phyloP scores from a whole-genome alignment of 371 early-diverging fungal genomes.

The Mucor mucedo region DNA sequence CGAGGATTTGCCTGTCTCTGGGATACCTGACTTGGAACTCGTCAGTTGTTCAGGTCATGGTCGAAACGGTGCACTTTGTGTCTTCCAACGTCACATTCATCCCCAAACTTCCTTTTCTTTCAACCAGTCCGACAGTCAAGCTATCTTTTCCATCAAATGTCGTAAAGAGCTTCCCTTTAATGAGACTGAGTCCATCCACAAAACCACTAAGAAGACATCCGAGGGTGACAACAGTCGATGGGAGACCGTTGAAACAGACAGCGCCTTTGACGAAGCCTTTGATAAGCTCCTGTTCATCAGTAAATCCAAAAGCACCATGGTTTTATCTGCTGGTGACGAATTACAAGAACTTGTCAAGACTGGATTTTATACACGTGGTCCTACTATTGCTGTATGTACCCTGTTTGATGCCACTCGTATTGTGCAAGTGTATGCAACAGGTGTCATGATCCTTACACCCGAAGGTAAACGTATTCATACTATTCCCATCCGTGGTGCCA shows the following conservation, averaged over 20 bases:
- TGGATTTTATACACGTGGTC: constrained; percentile 78
- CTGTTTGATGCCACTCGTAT: constrained; percentile 68
- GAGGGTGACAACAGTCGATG: constrained; percentile 25
- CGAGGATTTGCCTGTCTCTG: constrained; percentile 10
- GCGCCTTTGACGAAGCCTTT: constrained; percentile 49
- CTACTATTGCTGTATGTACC: constrained; percentile 78
- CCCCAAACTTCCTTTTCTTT: constrained; percentile 77
- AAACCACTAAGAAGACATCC: constrained; percentile 28
- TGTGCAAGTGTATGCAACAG: constrained; percentile 81
- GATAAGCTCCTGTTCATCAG: constrained; percentile 79
- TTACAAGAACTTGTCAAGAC: constrained; percentile 77
- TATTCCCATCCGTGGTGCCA: constrained; percentile 63
- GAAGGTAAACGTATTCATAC: constrained; percentile 67
- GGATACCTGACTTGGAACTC: constrained; percentile 71
- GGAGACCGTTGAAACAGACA: constrained; percentile 15
- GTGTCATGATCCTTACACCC: constrained; percentile 70
- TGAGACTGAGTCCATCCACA: not conserved
- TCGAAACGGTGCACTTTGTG: constrained; percentile 74
- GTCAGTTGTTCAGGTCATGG: constrained; percentile 84
- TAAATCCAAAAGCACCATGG: constrained; percentile 67
- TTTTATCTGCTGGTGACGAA: constrained; percentile 84
- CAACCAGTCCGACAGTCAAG: constrained; percentile 66
- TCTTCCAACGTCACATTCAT: constrained; percentile 82
- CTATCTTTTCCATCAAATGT: constrained; percentile 73
- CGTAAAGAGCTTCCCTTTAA: constrained; percentile 56